Percentiles rank a stretch among this genome's conserved stretches.
Evolutionary conservation across 2,329 filamentous ascomycete genomes (phyloP).

Genomic region (Botrytis elliptica): DNA sequence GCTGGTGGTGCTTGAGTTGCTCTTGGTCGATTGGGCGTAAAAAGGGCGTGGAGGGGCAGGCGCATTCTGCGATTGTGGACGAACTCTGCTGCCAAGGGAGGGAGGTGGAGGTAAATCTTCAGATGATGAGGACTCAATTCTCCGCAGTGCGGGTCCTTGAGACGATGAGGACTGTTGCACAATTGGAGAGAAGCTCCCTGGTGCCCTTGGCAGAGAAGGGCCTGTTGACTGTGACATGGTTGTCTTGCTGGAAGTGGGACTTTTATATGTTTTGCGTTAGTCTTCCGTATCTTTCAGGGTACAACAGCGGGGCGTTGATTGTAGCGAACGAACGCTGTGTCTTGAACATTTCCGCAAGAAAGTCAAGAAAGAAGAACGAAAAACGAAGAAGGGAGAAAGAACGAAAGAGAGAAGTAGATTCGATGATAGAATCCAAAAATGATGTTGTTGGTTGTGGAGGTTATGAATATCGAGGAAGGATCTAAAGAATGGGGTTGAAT

Average conservation of each 20-base stretch:
- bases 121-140: constrained; percentile 48
- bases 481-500: constrained; percentile 6
- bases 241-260: constrained; percentile 20
- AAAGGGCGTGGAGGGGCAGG: constrained; percentile 45
- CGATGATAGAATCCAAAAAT: not conserved
- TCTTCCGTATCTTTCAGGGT: constrained; percentile 16
- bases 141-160: constrained; percentile 43
- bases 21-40: constrained; percentile 48
- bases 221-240: constrained; percentile 34
- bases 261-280: constrained; percentile 22
- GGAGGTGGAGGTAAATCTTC: constrained; percentile 41
- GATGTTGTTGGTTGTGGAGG: not conserved
- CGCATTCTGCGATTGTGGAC: constrained; percentile 47
- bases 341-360: constrained; percentile 15
- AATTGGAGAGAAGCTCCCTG: constrained; percentile 39
- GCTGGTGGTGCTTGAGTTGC: constrained; percentile 48
- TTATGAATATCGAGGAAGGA: not conserved
- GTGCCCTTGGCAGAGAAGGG: constrained; percentile 31
- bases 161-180: constrained; percentile 35
- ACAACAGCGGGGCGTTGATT: constrained; percentile 22
- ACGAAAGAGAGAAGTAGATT: not conserved
- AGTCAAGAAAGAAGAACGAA: not conserved
- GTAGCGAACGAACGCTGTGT: constrained; percentile 16
- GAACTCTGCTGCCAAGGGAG: constrained; percentile 41
- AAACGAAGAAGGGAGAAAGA: not conserved